Evolutionary conservation across 805 yeast genomes (phyloP).

Genomic region (Kuraishia ogatae): DNA sequence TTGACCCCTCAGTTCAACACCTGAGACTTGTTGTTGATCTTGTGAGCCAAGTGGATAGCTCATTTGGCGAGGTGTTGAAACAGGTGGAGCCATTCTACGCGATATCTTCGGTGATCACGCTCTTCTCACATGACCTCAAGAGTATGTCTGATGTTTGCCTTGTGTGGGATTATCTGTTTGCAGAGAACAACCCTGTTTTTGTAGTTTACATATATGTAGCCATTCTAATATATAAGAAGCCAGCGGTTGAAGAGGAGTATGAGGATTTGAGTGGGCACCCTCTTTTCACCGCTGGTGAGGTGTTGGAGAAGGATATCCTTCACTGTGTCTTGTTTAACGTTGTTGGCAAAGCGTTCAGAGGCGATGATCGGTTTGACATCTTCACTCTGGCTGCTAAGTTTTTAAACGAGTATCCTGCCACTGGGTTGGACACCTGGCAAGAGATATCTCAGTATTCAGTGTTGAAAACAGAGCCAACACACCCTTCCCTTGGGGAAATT

Average conservation of each 20-base stretch:
- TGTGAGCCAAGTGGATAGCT: slow-evolving; percentile 37
- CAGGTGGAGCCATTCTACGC: slow-evolving; percentile 53
- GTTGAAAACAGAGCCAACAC: background rate
- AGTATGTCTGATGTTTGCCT: slow-evolving; percentile 39
- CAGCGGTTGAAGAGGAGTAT: slow-evolving; percentile 28
- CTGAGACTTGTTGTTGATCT: slow-evolving; percentile 59
- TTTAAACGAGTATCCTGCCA: slow-evolving; percentile 7
- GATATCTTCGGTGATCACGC: slow-evolving; percentile 67
- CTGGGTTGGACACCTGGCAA: background rate
- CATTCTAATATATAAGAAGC: slow-evolving; percentile 36
- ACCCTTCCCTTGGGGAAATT: background rate
- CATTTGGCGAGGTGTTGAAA: slow-evolving; percentile 30
- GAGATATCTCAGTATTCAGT: background rate
- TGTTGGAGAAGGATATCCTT: slow-evolving; percentile 14
- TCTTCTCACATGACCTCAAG: slow-evolving; percentile 56
- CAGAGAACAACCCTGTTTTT: slow-evolving; percentile 43
- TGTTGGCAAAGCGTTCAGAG: slow-evolving; percentile 14
- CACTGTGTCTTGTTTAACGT: slow-evolving; percentile 19
- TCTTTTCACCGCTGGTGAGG: too few relatives aligned
- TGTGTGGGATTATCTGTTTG: slow-evolving; percentile 64
- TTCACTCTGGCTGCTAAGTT: slow-evolving; percentile 12
- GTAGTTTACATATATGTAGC: slow-evolving; percentile 57
- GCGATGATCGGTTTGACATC: slow-evolving; percentile 16
- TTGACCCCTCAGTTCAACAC: slow-evolving; percentile 60
- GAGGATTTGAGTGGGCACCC: slow-evolving; percentile 13